Conservation (phyloP, 768 basidiomycete species). For the Podaxis sp. region DNA sequence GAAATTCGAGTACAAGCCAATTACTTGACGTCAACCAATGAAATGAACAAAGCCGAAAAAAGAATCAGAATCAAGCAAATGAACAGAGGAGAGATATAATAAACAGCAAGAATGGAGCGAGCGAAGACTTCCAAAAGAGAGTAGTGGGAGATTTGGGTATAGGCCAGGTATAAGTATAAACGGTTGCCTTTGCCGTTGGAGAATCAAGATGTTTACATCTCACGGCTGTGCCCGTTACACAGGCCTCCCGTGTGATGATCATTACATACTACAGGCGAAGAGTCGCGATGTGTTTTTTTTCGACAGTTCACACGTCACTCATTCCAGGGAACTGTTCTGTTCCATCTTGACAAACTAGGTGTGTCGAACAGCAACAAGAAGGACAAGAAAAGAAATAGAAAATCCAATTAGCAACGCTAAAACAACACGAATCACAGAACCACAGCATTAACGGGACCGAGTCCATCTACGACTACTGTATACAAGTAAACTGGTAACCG, state of each 20-base stretch:
- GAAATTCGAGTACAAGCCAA: not conserved
- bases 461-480: conserved; percentile 27
- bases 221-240: not conserved
- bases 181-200: not conserved
- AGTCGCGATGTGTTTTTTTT: not conserved
- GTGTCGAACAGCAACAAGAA: not conserved
- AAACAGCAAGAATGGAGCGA: not conserved
- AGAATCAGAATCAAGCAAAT: not conserved
- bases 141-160: not conserved
- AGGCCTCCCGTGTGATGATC: conserved; percentile 3
- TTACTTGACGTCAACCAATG: not conserved
- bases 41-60: not conserved
- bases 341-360: not conserved
- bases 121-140: not conserved
- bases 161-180: not conserved
- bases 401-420: conserved; percentile 27
- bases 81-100: not conserved
- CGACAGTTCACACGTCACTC: not conserved
- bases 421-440: conserved; percentile 23
- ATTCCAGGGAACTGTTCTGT: not conserved
- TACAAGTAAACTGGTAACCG: conserved; percentile 21
- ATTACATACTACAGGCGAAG: not conserved
- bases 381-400: conserved; percentile 8
- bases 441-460: conserved; percentile 16
- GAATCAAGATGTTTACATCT: not conserved